Conservation (phyloP, 176 grass and related monocot species). For the Ensete glaucum region DNA sequence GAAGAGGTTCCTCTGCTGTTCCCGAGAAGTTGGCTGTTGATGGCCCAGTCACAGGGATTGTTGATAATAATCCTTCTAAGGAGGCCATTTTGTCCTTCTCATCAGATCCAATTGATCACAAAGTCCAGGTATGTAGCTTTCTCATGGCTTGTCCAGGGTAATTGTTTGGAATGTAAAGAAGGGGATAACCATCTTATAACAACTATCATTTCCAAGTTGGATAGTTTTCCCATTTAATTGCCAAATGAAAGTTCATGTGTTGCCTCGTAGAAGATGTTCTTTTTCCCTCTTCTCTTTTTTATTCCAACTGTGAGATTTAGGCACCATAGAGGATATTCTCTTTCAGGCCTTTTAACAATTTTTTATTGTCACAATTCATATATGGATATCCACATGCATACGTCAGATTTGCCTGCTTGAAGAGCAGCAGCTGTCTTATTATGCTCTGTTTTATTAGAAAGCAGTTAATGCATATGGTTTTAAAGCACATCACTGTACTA, state of each 20-base stretch:
- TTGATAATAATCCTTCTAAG: not conserved
- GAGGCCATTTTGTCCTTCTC: slow-evolving; percentile 7
- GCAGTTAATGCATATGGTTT: no score
- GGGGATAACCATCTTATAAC: not conserved
- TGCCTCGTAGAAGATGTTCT: not conserved
- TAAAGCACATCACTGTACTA: no score
- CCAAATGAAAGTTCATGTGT: not conserved
- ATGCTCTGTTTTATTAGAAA: no score
- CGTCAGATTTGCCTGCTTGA: no score
- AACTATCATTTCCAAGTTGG: not conserved
- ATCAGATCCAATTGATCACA: slow-evolving; percentile 39
- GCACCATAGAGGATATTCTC: no score
- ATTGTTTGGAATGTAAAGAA: not conserved
- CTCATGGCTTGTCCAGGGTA: not conserved
- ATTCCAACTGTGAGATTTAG: no score
- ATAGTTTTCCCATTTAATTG: not conserved
- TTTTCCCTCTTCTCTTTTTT: no score
- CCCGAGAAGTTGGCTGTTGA: slow-evolving; percentile 1
- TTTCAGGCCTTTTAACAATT: not conserved
- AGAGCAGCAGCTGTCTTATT: no score
- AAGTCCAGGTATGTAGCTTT: slow-evolving; percentile 43
- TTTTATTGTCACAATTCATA: not conserved
- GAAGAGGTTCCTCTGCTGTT: slow-evolving; percentile 18
- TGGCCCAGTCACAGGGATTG: slow-evolving; percentile 9
- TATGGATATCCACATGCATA: no score